Base-by-base conservation (phyloP, 768 basidiomycete species). In the Rossbeevera mucosa region DNA sequence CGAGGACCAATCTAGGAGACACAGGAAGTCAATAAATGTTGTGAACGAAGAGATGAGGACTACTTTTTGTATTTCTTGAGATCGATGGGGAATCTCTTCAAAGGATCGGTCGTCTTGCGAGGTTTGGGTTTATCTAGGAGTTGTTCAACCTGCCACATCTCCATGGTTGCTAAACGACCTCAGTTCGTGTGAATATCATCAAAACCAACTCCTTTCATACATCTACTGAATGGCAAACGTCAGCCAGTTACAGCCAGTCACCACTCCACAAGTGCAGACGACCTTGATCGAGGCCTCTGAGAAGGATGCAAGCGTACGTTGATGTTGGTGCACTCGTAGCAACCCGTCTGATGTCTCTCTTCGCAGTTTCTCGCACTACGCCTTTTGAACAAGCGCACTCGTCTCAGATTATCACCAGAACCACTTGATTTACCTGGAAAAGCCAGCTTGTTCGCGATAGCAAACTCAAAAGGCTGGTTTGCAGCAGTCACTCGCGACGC, bases 1-100 rank as follows among this genome's bases (percentile, higher is more conserved):
- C 89, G 50, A 94, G 82, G 43, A 75, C 73, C 55, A 93, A 71
- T 71, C 88, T 90, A 40, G 47, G n/a, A 45, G 47, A 44, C 25
- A 51, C 50, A 53, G 59, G 21, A 1, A 38, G 53, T 58, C 53
- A 48, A 54, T 29, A 38, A 40, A 22, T 8, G 40, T 1, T 16
- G 5, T 26, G 28, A 42, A 26, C 4, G 25, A 21, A 11, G 25
- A 12, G 43, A 50, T 26, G 24, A 13, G 18, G 60, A 69, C 24
- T 63, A 88, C 88, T 84, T 84, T 71, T 88, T 85, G 74, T 83
- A 88, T 59, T 82, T 73, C 53, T 73, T 78, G 67, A 92, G 83
- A 71, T 91, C 88, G 64, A 92, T 81, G 50, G 89, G 88, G 74
- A 91, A 91, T 50, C 68, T 63, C 47, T 66, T 71, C 51, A 73